Evolutionary conservation across 2,329 filamentous ascomycete species (phyloP).

Genomic region (Whalleya microplaca): DNA sequence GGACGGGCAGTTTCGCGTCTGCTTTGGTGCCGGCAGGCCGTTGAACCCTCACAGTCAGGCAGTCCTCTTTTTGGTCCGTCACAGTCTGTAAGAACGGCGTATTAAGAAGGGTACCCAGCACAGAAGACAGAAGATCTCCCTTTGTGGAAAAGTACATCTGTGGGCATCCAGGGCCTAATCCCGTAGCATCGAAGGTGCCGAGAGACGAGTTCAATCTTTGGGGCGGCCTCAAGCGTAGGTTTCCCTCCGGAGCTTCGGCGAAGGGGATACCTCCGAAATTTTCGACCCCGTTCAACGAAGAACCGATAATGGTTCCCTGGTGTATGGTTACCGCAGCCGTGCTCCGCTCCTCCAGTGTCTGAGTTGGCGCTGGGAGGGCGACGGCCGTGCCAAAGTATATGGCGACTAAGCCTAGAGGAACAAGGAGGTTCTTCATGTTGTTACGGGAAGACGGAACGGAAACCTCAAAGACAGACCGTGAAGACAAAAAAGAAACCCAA

Average conservation of each 20-base stretch:
- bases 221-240: constrained; percentile 71
- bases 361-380: constrained; percentile 25
- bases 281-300: constrained; percentile 52
- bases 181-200: constrained; percentile 65
- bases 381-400: constrained; percentile 23
- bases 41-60: constrained; percentile 63
- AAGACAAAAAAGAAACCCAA: background rate
- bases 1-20: constrained; percentile 63
- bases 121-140: constrained; percentile 41
- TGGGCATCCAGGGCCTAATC: constrained; percentile 65
- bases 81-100: constrained; percentile 61
- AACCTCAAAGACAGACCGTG: background rate
- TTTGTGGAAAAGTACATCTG: constrained; percentile 65
- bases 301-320: constrained; percentile 37
- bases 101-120: constrained; percentile 55
- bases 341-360: constrained; percentile 27
- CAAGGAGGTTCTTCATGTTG: constrained; percentile 20
- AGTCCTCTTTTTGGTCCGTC: constrained; percentile 64
- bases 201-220: constrained; percentile 57
- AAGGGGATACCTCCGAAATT: constrained; percentile 77
- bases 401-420: constrained; percentile 12
- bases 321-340: constrained; percentile 32
- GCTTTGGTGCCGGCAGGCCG: constrained; percentile 60
- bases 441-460: background rate
- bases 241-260: constrained; percentile 68